Base-by-base conservation (phyloP, 1,284 basidiomycete species). In the Tilletia walkeri region DNA sequence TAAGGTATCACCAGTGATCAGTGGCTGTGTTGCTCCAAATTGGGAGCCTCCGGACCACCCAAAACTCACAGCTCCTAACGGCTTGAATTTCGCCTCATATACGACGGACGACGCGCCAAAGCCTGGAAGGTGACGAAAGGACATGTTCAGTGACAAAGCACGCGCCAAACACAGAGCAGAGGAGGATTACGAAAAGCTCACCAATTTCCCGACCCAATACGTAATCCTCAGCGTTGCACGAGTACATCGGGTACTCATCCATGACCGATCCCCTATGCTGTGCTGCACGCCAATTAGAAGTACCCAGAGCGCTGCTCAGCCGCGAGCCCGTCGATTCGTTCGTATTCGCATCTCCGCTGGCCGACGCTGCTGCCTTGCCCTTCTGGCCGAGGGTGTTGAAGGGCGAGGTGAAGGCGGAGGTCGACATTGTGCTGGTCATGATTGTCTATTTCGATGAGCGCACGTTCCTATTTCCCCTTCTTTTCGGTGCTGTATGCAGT, bases 71-170 rank as follows among this genome's bases (percentile, higher is more conserved):
- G 59, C 59, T n/a, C 18, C 72, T 75, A 85, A 69, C 82, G 89
- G 77, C 48, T 86, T 86, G 82, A 89, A 94, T 18, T 85, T 85
- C 0, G 93, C 93, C 39, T 89, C 84, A 78, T 93, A 92, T 14
- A 95, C 93, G 70, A 91, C 90, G 0, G 92, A 93, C 0, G 92
- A 93, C 1, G 93, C 91, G 18, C 93, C 93, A 76, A 91, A 93
- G 1, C 92, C 92, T 75, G 53, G 2, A 3, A 20, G 53, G 45
- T 5, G 67, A 67, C 18, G n/a, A 30, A 1, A 2, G 47, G 14
- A 30, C 24, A 38, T 41, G 24, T 10, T 16, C 24, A 16, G 12
- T 63, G 4, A 49, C 24, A 30, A 30, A 30, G 24, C 24, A 65
- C 49, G 14, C 16, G 53, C 36, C 9, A n/a, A 47, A 4, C 20